Evolutionary conservation across 805 yeast species (phyloP).

Genomic region (Martiniozyma abietophila): DNA sequence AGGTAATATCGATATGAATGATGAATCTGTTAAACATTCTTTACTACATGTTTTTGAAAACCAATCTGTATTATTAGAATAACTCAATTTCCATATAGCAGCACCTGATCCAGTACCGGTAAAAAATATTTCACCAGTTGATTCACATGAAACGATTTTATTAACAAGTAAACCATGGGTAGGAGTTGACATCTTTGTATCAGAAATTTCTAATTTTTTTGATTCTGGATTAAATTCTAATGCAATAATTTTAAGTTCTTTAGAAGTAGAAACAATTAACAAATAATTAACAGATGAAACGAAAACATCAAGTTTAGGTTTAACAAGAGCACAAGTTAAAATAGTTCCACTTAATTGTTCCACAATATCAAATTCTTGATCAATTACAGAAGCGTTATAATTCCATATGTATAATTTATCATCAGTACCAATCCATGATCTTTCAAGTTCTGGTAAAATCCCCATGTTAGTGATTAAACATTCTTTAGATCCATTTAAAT

Average conservation of each 20-base stretch:
- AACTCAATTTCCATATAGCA: slow-evolving; percentile 81
- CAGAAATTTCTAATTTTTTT: slow-evolving; percentile 57
- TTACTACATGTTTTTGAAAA: slow-evolving; percentile 76
- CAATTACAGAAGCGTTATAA: slow-evolving; percentile 34
- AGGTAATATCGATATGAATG: slow-evolving; percentile 44
- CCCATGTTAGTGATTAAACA: slow-evolving; percentile 66
- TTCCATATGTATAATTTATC: slow-evolving; percentile 83
- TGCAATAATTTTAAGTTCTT: slow-evolving; percentile 69
- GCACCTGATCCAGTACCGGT: slow-evolving; percentile 70
- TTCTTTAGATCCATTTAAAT: slow-evolving; percentile 25
- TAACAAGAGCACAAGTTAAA: slow-evolving; percentile 63
- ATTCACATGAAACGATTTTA: slow-evolving; percentile 47
- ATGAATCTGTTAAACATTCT: slow-evolving; percentile 70
- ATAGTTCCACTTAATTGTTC: slow-evolving; percentile 78
- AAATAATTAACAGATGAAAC: slow-evolving; percentile 66
- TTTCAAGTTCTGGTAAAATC: slow-evolving; percentile 63
- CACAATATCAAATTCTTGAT: slow-evolving; percentile 62
- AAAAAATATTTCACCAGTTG: slow-evolving; percentile 74
- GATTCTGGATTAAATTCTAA: slow-evolving; percentile 37
- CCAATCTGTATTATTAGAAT: slow-evolving; percentile 79
- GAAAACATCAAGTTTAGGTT: slow-evolving; percentile 75
- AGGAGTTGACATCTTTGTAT: slow-evolving; percentile 75
- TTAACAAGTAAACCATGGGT: slow-evolving; percentile 69
- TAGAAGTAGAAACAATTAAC: slow-evolving; percentile 70
- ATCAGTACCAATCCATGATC: slow-evolving; percentile 83